Conservation (phyloP, 139 green algal genomes). For the Chlamydomonas urium region DNA sequence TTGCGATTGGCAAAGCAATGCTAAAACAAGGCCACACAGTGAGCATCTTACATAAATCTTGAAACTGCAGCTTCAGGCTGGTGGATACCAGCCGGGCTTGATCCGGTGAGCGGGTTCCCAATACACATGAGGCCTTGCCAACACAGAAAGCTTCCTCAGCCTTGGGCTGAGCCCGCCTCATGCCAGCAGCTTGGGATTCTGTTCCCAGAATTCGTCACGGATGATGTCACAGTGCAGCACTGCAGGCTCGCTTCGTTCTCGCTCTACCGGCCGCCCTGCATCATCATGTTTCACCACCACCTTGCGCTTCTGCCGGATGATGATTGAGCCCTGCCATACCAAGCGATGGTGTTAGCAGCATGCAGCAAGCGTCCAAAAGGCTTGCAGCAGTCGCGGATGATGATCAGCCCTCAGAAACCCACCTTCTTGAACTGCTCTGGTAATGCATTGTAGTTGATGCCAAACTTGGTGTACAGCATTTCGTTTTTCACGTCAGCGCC, state of each 20-base stretch:
- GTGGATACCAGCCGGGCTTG: no score
- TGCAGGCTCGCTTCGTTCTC: conserved; percentile 22
- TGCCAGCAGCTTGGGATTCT: conserved; percentile 64
- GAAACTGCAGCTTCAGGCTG: no score
- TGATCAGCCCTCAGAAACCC: conserved; percentile 50
- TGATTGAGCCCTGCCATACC: conserved; percentile 59
- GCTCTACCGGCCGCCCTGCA: conserved; percentile 53
- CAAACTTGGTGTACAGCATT: conserved; percentile 76
- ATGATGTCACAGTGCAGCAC: conserved; percentile 90
- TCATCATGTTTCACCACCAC: conserved; percentile 42
- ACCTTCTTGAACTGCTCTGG: conserved; percentile 86
- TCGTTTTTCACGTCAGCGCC: conserved; percentile 86
- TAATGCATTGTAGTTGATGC: conserved; percentile 88
- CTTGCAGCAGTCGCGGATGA: conserved; percentile 34
- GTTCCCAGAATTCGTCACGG: conserved; percentile 72
- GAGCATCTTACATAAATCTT: no score
- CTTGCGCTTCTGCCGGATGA: conserved; percentile 34
- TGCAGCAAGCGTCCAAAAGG: background rate
- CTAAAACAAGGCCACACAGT: no score
- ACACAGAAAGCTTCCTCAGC: no score
- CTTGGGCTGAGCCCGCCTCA: no score
- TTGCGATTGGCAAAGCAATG: no score
- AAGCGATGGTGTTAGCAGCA: no score
- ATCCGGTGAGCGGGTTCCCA: no score
- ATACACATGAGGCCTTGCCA: no score